Base-by-base conservation (phyloP, 1,284 basidiomycete species). In the Megacollybia platyphylla region DNA sequence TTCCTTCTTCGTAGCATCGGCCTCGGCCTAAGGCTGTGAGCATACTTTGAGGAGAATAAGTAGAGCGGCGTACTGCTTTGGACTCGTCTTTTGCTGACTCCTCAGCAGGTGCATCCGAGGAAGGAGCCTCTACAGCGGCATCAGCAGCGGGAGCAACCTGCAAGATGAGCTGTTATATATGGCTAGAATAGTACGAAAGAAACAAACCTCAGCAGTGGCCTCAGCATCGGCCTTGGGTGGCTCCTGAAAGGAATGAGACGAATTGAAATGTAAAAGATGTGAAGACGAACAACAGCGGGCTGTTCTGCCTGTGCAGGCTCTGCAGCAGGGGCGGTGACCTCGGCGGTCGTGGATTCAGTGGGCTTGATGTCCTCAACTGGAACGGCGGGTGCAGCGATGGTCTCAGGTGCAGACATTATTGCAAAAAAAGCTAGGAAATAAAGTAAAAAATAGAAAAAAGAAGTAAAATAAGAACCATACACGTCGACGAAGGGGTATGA, bases 341-440 rank as follows among this genome's bases (percentile, higher is more conserved):
- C 49, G 46, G 51, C 50, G 17, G 65, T 54, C 3, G 55, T 50
- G 32, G 60, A 53, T 51, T 78, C 77, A 46, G 52, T 56, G 52
- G 62, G 59, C 62, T 71, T 72, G 43, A 65, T 64, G 57, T 79
- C 78, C 62, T 77, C 75, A 49, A 59, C 56, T 60, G 63, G 56
- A 48, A 50, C 48, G 55, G 58, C 54, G 47, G 52, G 49, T 52
- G 62, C 64, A 61, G 64, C 63, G 57, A 67, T 57, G 57, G 64
- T 62, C 60, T 77, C 79, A 55, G 75, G 58, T 58, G 80, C 73
- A 70, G 86, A 87, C 83, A 87, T 87, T 83, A 86, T 74, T 64
- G 68, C 66, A 70, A 58, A 63, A 61, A 65, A 63, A 64, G 54
- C 59, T 67, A 65, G 65, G 66, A 68, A 70, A 71, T 46, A 40